Evolutionary conservation across 2,329 filamentous ascomycete genomes (phyloP).

Genomic region (Byssoonygena ceratinophila): DNA sequence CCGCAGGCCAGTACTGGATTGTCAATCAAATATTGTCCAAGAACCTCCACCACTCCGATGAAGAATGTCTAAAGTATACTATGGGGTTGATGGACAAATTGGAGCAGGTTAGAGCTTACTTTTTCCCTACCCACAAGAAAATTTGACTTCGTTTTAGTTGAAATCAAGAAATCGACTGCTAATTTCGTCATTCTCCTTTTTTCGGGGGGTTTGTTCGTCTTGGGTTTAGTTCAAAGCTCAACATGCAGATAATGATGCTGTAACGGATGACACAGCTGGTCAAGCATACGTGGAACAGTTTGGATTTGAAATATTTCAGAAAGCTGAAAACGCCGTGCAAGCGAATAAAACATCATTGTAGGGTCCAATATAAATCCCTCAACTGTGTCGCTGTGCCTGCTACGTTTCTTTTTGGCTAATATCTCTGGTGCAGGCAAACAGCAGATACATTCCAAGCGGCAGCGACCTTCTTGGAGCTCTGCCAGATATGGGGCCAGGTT

Average conservation of each 20-base stretch:
- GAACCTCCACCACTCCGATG: slow-evolving; percentile 64
- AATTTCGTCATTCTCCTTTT: slow-evolving; percentile 5
- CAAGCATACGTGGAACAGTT: slow-evolving; percentile 94
- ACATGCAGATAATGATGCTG: slow-evolving; percentile 66
- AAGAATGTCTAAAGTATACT: slow-evolving; percentile 71
- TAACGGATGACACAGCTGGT: slow-evolving; percentile 73
- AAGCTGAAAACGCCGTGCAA: slow-evolving; percentile 70
- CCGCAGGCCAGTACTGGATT: slow-evolving; percentile 73
- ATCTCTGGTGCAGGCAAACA: slow-evolving; percentile 54
- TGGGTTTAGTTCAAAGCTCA: slow-evolving; percentile 54
- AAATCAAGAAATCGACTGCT: slow-evolving; percentile 4
- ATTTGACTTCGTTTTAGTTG: neutral
- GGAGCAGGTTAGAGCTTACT: slow-evolving; percentile 51
- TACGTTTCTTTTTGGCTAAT: neutral
- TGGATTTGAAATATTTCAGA: slow-evolving; percentile 72
- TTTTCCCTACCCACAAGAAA: neutral
- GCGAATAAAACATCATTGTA: slow-evolving; percentile 74
- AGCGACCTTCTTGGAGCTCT: slow-evolving; percentile 79
- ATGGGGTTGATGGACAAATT: slow-evolving; percentile 80
- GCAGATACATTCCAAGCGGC: slow-evolving; percentile 90
- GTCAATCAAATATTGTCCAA: slow-evolving; percentile 82
- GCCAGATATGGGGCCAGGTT: slow-evolving; percentile 68
- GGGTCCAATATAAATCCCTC: neutral
- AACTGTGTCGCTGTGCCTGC: too few relatives aligned
- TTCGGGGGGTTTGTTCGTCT: neutral